These are phyloP conservation scores for Colletotrichum cereale DNA, from an alignment of 2,329 filamentous ascomycete species.

Conservation along the genomic window DNA sequence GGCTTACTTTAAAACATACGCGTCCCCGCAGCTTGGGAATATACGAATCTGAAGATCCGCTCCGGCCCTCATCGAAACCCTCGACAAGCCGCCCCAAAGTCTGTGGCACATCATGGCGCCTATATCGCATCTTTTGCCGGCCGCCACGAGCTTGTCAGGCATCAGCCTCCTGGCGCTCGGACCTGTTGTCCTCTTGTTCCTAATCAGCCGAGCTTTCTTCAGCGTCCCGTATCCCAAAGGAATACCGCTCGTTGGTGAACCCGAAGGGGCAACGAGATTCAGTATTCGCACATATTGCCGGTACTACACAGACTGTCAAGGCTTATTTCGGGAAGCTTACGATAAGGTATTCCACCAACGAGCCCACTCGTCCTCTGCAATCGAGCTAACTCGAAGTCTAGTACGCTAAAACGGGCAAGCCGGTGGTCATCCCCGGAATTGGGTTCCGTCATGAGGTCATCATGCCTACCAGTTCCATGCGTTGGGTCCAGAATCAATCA, in stretches of 20 bases:
- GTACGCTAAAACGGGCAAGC: constrained; percentile 57
- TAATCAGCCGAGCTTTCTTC: constrained; percentile 42
- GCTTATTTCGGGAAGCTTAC: constrained; percentile 49
- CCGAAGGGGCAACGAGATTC: constrained; percentile 42
- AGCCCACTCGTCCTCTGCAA: neutral
- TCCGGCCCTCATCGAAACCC: neutral
- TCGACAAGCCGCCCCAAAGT: neutral
- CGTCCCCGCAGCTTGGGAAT: neutral
- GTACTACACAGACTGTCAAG: constrained; percentile 49
- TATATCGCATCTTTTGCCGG: constrained; percentile 1
- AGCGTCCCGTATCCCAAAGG: constrained; percentile 44
- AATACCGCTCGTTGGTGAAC: constrained; percentile 47
- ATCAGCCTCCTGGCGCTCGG: constrained; percentile 13
- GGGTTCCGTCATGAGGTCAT: constrained; percentile 56
- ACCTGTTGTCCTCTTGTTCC: constrained; percentile 31
- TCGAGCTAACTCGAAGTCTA: constrained; percentile 38
- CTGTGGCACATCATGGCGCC: constrained; percentile 12
- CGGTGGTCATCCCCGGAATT: constrained; percentile 56
- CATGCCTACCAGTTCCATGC: constrained; percentile 54
- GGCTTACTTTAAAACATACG: constrained; percentile 6
- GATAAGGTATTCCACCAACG: constrained; percentile 43
- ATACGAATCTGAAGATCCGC: neutral
- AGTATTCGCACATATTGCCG: constrained; percentile 47
- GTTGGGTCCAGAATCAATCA: constrained; percentile 55
- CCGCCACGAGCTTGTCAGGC: constrained; percentile 13